These are phyloP conservation scores for Fragaria iinumae DNA, from an alignment of 306 rosid genomes.

Conservation along the genomic window DNA sequence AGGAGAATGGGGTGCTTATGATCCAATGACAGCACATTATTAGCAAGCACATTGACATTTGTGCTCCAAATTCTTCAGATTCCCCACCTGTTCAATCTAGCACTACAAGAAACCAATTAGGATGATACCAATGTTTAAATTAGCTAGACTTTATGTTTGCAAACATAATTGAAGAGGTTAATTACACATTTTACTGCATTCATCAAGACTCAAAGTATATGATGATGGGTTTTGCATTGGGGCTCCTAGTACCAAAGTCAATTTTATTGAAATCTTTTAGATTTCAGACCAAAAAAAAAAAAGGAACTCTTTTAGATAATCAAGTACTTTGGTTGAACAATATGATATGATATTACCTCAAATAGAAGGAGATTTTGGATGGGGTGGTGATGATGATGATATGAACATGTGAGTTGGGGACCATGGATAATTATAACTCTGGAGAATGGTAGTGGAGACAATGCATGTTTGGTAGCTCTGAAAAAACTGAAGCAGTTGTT, in stretches of 20 bases:
- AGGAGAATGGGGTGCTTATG: neutral
- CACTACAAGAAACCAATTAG: neutral
- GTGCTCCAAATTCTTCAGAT: conserved; percentile 7
- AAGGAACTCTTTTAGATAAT: neutral
- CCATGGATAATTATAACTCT: conserved; percentile 18
- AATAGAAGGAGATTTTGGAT: neutral
- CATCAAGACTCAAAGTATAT: neutral
- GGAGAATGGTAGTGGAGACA: conserved; percentile 8
- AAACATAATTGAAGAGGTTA: neutral
- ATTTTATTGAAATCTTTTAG: neutral
- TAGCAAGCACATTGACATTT: neutral
- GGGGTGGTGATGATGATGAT: neutral
- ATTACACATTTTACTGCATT: neutral
- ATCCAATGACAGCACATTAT: conserved; percentile 7
- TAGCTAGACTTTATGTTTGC: neutral
- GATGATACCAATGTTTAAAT: neutral
- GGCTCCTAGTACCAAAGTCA: neutral
- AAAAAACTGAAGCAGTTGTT: conserved; percentile 14
- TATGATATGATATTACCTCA: neutral
- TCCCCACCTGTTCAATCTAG: neutral
- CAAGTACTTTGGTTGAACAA: neutral
- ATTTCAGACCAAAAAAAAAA: no score
- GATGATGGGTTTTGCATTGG: neutral
- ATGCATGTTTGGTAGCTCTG: conserved; percentile 13
- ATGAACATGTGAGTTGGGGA: conserved; percentile 8